phyloP scores from a whole-genome alignment of 352 stramenopile species.

The Phytophthora fragariaefolia region DNA sequence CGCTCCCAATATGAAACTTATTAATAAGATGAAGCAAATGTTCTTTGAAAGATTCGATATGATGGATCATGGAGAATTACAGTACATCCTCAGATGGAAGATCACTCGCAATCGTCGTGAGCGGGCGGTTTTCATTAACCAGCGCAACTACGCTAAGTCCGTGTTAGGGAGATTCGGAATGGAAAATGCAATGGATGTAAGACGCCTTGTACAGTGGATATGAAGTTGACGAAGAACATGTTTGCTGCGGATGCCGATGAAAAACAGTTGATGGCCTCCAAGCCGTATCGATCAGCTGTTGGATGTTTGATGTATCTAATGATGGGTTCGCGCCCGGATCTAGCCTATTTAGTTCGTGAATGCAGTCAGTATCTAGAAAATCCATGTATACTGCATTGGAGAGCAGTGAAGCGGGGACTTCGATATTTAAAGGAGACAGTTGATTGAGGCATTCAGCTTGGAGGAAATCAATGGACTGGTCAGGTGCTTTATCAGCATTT shows the following conservation, averaged over 20 bases:
- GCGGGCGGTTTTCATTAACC: not conserved
- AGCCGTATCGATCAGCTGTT: not conserved
- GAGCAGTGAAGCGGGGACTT: not conserved
- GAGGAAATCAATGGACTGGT: not conserved
- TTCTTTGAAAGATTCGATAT: not conserved
- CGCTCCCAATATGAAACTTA: not conserved
- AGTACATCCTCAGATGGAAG: not conserved
- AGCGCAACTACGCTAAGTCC: not conserved
- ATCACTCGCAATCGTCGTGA: not conserved
- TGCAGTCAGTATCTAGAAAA: not conserved
- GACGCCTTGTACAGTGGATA: not conserved
- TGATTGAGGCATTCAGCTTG: not conserved
- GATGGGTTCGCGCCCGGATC: not conserved
- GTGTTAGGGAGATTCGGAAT: not conserved
- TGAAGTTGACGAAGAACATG: not conserved
- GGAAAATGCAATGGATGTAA: not conserved
- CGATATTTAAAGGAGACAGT: not conserved
- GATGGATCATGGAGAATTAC: not conserved
- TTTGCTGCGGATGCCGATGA: not conserved
- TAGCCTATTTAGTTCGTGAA: not conserved
- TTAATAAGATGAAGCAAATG: not conserved
- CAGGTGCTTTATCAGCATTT: not conserved
- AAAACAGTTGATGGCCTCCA: not conserved
- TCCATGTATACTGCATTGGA: not conserved
- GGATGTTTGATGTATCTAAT: not conserved